These are phyloP conservation scores for Pisolithus microcarpus DNA, from an alignment of 768 basidiomycete species.

Conservation along the genomic window DNA sequence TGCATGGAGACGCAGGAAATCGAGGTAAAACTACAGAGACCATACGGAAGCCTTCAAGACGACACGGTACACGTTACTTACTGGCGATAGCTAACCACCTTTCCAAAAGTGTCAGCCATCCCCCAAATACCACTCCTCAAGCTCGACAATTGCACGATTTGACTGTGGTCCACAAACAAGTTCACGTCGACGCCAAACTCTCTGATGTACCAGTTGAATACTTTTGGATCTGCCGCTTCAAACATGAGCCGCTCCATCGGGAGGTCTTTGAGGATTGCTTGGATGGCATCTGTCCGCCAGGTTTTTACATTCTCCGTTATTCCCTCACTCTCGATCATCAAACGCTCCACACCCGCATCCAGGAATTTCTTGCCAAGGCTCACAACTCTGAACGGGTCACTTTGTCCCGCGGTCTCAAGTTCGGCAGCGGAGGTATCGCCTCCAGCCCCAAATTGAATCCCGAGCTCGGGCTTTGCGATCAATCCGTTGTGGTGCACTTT, in stretches of 20 bases:
- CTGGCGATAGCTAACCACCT: slow-evolving; percentile 35
- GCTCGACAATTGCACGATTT: slow-evolving; percentile 39
- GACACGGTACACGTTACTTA: background rate
- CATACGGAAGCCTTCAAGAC: too few relatives aligned
- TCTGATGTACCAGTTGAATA: slow-evolving; percentile 40
- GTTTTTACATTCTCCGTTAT: slow-evolving; percentile 40
- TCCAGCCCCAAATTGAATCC: slow-evolving; percentile 41
- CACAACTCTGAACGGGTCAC: slow-evolving; percentile 23
- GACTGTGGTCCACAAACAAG: slow-evolving; percentile 39
- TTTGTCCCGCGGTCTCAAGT: slow-evolving; percentile 30
- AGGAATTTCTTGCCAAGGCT: slow-evolving; percentile 34
- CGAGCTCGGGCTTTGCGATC: slow-evolving; percentile 40
- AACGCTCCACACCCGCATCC: slow-evolving; percentile 37
- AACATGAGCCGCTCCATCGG: slow-evolving; percentile 41
- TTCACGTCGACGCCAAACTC: slow-evolving; percentile 37
- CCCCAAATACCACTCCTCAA: slow-evolving; percentile 40
- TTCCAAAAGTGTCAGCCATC: slow-evolving; percentile 36
- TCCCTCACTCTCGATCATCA: slow-evolving; percentile 42
- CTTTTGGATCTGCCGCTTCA: slow-evolving; percentile 39
- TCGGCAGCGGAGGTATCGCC: slow-evolving; percentile 34
- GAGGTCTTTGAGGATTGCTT: slow-evolving; percentile 32
- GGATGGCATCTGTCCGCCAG: slow-evolving; percentile 39
- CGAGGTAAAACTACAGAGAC: too few relatives aligned
- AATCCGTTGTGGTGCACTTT: slow-evolving; percentile 32
- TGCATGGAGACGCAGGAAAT: too few relatives aligned